phyloP scores from a whole-genome alignment of 176 grass and related monocot genomes.

The Olyra latifolia region DNA sequence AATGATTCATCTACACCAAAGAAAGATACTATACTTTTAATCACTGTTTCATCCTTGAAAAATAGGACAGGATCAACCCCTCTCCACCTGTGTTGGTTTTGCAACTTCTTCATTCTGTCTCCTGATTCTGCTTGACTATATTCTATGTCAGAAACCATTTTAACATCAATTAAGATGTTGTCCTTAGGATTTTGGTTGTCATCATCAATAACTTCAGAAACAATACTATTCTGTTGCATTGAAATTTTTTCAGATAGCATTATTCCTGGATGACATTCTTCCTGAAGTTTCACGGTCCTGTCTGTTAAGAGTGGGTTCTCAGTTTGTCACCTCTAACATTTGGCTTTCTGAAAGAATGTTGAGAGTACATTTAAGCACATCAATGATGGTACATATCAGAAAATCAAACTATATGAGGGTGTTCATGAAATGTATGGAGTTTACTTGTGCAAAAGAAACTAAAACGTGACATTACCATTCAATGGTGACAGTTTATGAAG shows the following conservation, averaged over 20 bases:
- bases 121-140: conserved; percentile 29
- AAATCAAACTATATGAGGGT: conserved; percentile 16
- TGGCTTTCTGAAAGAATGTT: conserved; percentile 43
- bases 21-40: conserved; percentile 67
- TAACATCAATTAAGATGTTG: conserved; percentile 26
- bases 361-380: conserved; percentile 8
- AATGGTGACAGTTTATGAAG: conserved; percentile 67
- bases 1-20: conserved; percentile 76
- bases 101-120: conserved; percentile 29
- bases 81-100: conserved; percentile 56
- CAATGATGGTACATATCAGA: background rate
- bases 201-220: conserved; percentile 36
- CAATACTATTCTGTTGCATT: conserved; percentile 8
- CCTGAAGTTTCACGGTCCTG: conserved; percentile 21
- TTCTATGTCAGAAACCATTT: conserved; percentile 34
- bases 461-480: conserved; percentile 49
- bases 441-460: background rate
- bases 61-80: conserved; percentile 87
- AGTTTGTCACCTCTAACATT: conserved; percentile 29
- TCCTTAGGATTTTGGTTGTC: conserved; percentile 6
- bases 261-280: conserved; percentile 34
- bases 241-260: conserved; percentile 28
- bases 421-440: conserved; percentile 15
- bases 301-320: background rate
- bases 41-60: conserved; percentile 59